Evolutionary conservation across 345 rosid species (phyloP), one percentile per base, ranked within the genome.

Genomic region (Hibiscus syriacus): DNA sequence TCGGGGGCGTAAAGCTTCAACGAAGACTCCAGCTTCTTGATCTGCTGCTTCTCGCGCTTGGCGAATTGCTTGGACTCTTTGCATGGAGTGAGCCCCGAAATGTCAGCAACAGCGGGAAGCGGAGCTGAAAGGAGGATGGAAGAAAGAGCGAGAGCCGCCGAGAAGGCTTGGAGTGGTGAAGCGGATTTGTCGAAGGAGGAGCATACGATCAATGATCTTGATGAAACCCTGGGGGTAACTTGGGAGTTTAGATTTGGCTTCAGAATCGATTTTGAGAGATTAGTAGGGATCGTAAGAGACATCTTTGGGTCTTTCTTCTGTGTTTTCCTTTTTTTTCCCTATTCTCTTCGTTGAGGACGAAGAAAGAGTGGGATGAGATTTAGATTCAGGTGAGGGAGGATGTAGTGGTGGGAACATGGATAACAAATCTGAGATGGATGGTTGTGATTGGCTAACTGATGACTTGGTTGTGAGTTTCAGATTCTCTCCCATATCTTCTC

Each of bases 61-160:
- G 96, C 99, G 71, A 93, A 93, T 43, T 90, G 94, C 74, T 93
- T 87, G 4, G 98, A 93, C 10, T 93, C 97, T 73, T 89, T 93
- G 89, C 99, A 93, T 0, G 99, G 99, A 1, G 96, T 94, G 29
- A 94, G 84, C 2, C 99, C 97, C 0, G 97, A 68, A 76, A 94
- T 94, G 78, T 94, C 99, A 4, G 97, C 99, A 0, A 77, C 88
- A 2, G 99, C 97, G 0, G 97, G 99, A 54, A 75, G 90, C 0
- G 99, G 99, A 29, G 96, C 89, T 0, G 99, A 84, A 26, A 90
- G 82, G 50, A 93, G 91, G 74, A 93, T 90, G 69, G 97, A 90
- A 25, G 98, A 93, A 36, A 90, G 89, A 0, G 99, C 97, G 0
- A 94, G 80, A 0, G 99, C 99, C 0, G 96, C 96, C 0, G 99